Base-by-base conservation (phyloP, 2,329 filamentous ascomycete species). In the Diatrype stigma region DNA sequence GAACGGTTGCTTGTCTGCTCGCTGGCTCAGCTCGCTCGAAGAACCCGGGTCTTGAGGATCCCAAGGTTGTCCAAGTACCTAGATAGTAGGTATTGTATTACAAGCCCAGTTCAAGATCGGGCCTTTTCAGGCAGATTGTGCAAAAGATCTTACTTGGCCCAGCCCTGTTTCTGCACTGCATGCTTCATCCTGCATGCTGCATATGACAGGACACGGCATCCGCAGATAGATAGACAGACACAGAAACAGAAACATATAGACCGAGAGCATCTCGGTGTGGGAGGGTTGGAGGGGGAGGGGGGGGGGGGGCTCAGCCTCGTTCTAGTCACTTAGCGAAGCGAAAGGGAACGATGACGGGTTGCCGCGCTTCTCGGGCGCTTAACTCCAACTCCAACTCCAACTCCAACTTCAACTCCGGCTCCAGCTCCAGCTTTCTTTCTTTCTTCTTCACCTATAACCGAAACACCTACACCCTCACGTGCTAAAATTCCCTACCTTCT, bases 321-420 rank as follows among this genome's bases (percentile, higher is more conserved):
- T 26, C 22, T 44, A 34, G 30, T 34, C 30, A 14, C 7, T 7
- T 7, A 37, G 34, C 12, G 34, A 37, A 17, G 34, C 6, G 12
- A 16, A 37, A 6, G 16, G 12, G 10, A 7, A n/a, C n/a, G 6
- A 42, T 16, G 12, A n/a, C 19, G 7, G 12, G 21, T 44, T 26
- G n/a, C 40, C 40, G 40, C 40, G 22, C 40, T 44, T 44, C 40
- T 44, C 40, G 40, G 40, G 40, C 40, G 40, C 40, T 28, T 44
- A 44, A 6, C 21, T 26, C 10, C 14, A 11, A 10, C 22, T 16
- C 40, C 14, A n/a, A 42, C 38, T 42, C 30, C 30, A 34, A 34
- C 30, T 34, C 30, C 30, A 7, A 34, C n/a, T n/a, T n/a, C n/a
- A n/a, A n/a, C n/a, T n/a, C n/a, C n/a, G n/a, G n/a, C n/a, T n/a